These are phyloP conservation scores for Penicillium italicum DNA, from an alignment of 2,329 filamentous ascomycete species.

Conservation along the genomic window DNA sequence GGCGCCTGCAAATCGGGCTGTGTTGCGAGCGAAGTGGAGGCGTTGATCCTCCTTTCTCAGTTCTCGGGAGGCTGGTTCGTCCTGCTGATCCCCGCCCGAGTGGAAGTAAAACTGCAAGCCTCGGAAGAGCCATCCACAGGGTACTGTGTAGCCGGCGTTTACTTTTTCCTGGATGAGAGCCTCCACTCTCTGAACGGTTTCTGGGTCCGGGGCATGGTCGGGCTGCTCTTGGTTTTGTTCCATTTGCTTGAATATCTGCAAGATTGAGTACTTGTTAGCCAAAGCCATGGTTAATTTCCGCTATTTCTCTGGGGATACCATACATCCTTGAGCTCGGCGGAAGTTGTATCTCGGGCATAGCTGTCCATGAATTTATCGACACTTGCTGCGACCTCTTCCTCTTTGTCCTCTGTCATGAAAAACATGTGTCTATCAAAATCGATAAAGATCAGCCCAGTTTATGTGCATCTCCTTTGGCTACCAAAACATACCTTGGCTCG, in stretches of 20 bases:
- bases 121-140: constrained; percentile 50
- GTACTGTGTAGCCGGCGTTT: constrained; percentile 29
- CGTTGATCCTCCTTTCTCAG: constrained; percentile 17
- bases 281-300: not conserved
- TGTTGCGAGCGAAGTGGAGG: constrained; percentile 51
- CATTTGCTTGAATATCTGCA: constrained; percentile 44
- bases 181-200: constrained; percentile 55
- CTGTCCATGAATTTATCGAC: constrained; percentile 79
- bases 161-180: constrained; percentile 51
- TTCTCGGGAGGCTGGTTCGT: not conserved
- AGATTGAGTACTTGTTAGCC: not conserved
- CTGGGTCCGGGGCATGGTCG: constrained; percentile 43
- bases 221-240: constrained; percentile 16
- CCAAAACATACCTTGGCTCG: constrained; percentile 49
- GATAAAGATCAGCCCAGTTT: constrained; percentile 1
- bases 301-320: constrained; percentile 10
- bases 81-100: not conserved
- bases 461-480: constrained; percentile 16
- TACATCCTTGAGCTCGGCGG: constrained; percentile 58
- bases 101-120: constrained; percentile 46
- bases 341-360: constrained; percentile 66
- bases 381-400: constrained; percentile 55
- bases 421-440: constrained; percentile 65
- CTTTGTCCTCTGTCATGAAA: constrained; percentile 58
- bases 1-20: constrained; percentile 68